Evolutionary conservation across 192 early-diverging fungal genomes (phyloP), one percentile per base, ranked within the genome.

Genomic region (Irineochytrium annulatum): DNA sequence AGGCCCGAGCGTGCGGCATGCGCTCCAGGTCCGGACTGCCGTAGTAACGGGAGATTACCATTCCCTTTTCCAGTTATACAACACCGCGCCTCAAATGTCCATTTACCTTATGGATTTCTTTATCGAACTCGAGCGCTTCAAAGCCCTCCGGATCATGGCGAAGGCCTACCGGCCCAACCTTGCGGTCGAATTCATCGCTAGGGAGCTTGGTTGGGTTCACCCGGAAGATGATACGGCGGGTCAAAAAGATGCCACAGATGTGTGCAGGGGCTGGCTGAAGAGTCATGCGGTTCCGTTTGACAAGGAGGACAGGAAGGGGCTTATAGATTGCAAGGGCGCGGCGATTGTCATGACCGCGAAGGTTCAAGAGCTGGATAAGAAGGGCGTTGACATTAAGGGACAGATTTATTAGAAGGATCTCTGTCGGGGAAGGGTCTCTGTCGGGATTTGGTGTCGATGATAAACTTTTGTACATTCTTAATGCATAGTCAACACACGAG

Each of bases 41-140:
- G 65, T 96, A 46, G 83, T 87, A 13, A 85, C 83, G 0, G 85
- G 87, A 28, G 91, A 99, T 79, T 95, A 92, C 69, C 87, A 90
- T 69, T 69, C 73, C 19, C 81, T 95, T 57, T 99, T 99, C 70
- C 58, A 70, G 43, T 57, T 97, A 34, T 94, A 93, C 68, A 61
- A 72, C 29, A 60, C 37, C 16, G 84, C 89, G 3, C 94, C 94
- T 4, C 87, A 92, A 66, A 90, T 96, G 90, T 84, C 87, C 34
- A 80, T 75, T 5, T 94, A 90, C 71, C 68, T 99, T 17, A 92
- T 99, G 81, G 92, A 96, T 72, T 86, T 92, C 32, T 97, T 97
- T 73, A 63, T 89, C 0, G 87, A 87, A 43, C 87, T 94, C 20
- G 92, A 97, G 70, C 82, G 96, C 34, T 75, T 91, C 24, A 69